These are phyloP conservation scores for Lichtheimia ramosa DNA, from an alignment of 371 early-diverging fungal genomes.

Conservation along the genomic window DNA sequence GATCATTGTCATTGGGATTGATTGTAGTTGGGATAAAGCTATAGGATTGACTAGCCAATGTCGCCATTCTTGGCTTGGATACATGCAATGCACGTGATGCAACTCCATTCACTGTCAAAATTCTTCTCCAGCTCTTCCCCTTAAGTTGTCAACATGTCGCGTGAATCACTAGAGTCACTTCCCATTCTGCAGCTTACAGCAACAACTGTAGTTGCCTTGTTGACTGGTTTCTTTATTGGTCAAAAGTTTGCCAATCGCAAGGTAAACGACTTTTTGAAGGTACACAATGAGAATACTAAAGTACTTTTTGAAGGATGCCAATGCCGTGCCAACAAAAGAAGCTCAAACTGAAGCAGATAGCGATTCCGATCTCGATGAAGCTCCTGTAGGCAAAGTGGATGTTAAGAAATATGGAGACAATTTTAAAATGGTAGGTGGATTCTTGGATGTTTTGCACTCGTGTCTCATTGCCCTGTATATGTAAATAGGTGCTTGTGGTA, in stretches of 20 bases:
- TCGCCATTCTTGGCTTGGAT: too few species aligned
- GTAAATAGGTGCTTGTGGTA: slow-evolving; percentile 68
- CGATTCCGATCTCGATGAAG: slow-evolving; percentile 38
- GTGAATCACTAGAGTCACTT: background rate
- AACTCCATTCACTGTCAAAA: too few species aligned
- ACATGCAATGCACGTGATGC: too few species aligned
- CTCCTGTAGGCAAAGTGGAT: slow-evolving; percentile 29
- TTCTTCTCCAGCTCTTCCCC: too few species aligned
- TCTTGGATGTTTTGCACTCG: background rate
- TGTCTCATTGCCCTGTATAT: background rate
- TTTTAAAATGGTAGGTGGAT: slow-evolving; percentile 48
- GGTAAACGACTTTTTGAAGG: background rate
- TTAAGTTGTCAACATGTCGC: background rate
- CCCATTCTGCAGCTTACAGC: slow-evolving; percentile 14
- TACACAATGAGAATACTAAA: background rate
- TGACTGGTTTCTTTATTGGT: slow-evolving; percentile 32
- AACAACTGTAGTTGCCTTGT: slow-evolving; percentile 18
- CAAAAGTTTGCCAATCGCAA: slow-evolving; percentile 6
- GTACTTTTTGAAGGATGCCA: background rate
- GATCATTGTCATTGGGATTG: too few species aligned
- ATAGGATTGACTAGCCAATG: too few species aligned
- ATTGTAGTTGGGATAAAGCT: too few species aligned
- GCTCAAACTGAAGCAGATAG: slow-evolving; percentile 25
- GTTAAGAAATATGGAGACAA: slow-evolving; percentile 30
- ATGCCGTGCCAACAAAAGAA: slow-evolving; percentile 18